Base-by-base conservation (phyloP, 192 early-diverging fungal genomes). In the Ramicandelaber brevisporus region DNA sequence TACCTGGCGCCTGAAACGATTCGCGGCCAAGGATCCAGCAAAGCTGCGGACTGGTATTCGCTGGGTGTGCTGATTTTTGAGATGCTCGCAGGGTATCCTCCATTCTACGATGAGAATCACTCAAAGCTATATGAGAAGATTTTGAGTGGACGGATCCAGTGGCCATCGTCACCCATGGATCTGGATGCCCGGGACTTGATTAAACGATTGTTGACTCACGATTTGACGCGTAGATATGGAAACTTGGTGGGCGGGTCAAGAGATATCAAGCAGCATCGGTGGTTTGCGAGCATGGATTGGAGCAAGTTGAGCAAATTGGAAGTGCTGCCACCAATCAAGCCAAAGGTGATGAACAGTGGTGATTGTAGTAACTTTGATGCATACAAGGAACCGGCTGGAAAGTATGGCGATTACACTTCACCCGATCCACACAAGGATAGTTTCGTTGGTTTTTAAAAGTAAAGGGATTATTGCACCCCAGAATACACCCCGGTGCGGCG, bases 231-330 rank as follows among this genome's bases (percentile, higher is more conserved):
- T 43, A 64, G 86, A 10, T 77, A 65, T 49, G 86, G 86, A 30
- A 87, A 90, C 44, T 53, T 88, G 43, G 68, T 68, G 21, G 71
- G 57, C 30, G 86, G 83, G 10, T 67, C 68, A 7, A 51, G 66
- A 1, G 87, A 96, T 50, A 92, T 96, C 50, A 89, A 92, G 55
- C 55, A 59, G 35, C 90, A 96, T 54, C 63, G 61, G 35, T 96
- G 90, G 90, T 92, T 96, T 44, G 70, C 75, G 20, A 85, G 78
- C 7, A 65, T 92, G 5, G 82, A 96, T 43, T 96, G 82, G 81
- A 63, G 70, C 36, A 59, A 59, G 27, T 55, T 97, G 28, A 55
- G 61, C 14, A 53, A 53, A 9, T 45, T 69, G 27, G 61, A 78
- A 36, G 68, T 85, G 34, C 65, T 70, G 26, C 70, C 86, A 13